Conservation (phyloP, 225 moss, liverwort and hornwort genomes). For the Ulota crispa region DNA sequence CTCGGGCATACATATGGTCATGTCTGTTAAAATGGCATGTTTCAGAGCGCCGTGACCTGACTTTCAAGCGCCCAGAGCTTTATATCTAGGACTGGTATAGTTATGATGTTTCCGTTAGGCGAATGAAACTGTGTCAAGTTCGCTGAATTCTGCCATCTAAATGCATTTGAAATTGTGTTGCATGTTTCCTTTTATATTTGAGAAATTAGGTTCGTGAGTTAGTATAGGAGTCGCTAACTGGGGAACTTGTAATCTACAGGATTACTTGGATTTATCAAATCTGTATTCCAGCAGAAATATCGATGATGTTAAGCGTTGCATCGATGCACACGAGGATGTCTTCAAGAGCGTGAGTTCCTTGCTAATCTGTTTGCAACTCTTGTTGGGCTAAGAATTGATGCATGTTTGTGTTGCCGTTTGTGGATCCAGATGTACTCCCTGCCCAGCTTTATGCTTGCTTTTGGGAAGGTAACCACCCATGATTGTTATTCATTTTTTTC, state of each 20-base stretch:
- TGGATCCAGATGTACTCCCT: constrained; percentile 1
- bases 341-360: constrained; percentile 72
- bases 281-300: constrained; percentile 80
- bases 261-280: constrained; percentile 89
- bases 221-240: constrained; percentile 6
- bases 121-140: not conserved
- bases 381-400: constrained; percentile 1
- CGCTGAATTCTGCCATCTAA: not conserved
- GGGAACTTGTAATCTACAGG: constrained; percentile 50
- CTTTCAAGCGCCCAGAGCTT: not conserved
- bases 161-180: not conserved
- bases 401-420: constrained; percentile 12
- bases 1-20: not conserved
- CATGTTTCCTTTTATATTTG: not conserved
- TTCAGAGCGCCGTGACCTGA: not conserved
- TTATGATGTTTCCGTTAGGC: not conserved
- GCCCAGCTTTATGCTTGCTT: not conserved
- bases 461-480: not conserved
- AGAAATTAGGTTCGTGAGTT: not conserved
- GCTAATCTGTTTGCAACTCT: constrained; percentile 1
- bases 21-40: not conserved
- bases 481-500: constrained; percentile 4
- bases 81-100: not conserved
- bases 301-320: constrained; percentile 80
- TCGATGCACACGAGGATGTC: constrained; percentile 81